A percentile compares a stretch with the other conserved stretches of the same genome.
Evolutionary conservation across 2,329 filamentous ascomycete genomes (phyloP).

Genomic region (Claviceps sp.): DNA sequence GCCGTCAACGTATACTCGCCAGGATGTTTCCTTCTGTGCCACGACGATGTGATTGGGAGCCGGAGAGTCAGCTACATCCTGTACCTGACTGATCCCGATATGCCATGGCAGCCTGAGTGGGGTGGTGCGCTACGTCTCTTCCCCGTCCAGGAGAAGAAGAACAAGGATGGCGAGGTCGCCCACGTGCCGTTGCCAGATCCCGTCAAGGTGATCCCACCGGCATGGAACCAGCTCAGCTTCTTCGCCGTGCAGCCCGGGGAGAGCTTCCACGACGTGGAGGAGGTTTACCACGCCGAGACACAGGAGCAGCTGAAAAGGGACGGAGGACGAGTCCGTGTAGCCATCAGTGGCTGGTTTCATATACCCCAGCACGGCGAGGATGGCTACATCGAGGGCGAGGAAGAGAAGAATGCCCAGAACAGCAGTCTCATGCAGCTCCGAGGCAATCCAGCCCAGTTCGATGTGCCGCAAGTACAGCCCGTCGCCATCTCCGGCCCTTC

Average conservation of each 20-base stretch:
- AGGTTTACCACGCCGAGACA: slow-evolving; percentile 66
- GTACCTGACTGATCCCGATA: slow-evolving; percentile 87
- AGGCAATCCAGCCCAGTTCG: slow-evolving; percentile 80
- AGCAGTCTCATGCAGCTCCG: slow-evolving; percentile 89
- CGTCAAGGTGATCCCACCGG: slow-evolving; percentile 74
- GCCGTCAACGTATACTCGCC: slow-evolving; percentile 98
- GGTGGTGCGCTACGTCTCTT: slow-evolving; percentile 84
- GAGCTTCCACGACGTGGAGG: slow-evolving; percentile 97
- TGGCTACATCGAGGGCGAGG: slow-evolving; percentile 75
- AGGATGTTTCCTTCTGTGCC: slow-evolving; percentile 87
- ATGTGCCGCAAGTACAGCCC: slow-evolving; percentile 56
- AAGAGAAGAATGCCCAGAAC: slow-evolving; percentile 77
- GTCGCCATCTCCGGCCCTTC: slow-evolving; percentile 28
- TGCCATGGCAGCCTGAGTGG: slow-evolving; percentile 81
- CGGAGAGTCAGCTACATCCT: slow-evolving; percentile 92
- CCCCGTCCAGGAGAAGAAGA: slow-evolving; percentile 49
- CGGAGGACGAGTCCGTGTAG: slow-evolving; percentile 78
- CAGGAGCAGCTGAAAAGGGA: slow-evolving; percentile 50
- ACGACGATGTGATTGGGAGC: slow-evolving; percentile 98
- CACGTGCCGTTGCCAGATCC: slow-evolving; percentile 70
- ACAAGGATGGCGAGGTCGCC: slow-evolving; percentile 58
- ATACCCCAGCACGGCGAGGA: slow-evolving; percentile 92
- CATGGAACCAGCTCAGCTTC: slow-evolving; percentile 96
- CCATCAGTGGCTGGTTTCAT: slow-evolving; percentile 97
- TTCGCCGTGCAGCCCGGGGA: slow-evolving; percentile 97